These are phyloP conservation scores for Cladobotryum protrusum DNA, from an alignment of 2,329 filamentous ascomycete species.

Conservation along the genomic window DNA sequence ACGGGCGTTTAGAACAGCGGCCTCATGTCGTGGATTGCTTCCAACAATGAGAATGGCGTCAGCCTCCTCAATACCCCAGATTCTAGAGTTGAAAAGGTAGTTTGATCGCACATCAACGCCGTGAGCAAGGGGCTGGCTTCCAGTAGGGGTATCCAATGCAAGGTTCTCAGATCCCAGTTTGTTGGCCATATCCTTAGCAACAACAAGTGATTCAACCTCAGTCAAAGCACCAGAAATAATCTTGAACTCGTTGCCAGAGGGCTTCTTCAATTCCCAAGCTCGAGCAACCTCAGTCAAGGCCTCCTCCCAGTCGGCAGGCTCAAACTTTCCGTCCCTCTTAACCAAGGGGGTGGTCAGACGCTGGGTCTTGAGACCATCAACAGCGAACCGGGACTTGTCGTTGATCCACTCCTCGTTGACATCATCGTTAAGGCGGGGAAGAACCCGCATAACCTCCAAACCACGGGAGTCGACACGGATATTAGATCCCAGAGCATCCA, in stretches of 20 bases:
- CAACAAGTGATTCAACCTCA: slow-evolving; percentile 89
- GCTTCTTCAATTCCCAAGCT: slow-evolving; percentile 71
- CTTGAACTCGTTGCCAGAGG: slow-evolving; percentile 93
- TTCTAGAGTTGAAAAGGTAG: slow-evolving; percentile 94
- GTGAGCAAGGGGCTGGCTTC: slow-evolving; percentile 78
- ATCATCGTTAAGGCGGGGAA: slow-evolving; percentile 92
- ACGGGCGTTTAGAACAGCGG: slow-evolving; percentile 88
- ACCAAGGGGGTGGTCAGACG: slow-evolving; percentile 88
- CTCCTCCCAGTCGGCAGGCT: slow-evolving; percentile 92
- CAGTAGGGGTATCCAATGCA: slow-evolving; percentile 81
- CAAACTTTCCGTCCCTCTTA: slow-evolving; percentile 82
- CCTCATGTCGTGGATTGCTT: slow-evolving; percentile 92
- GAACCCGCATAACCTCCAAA: slow-evolving; percentile 89
- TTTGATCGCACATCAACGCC: slow-evolving; percentile 90
- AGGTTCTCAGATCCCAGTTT: slow-evolving; percentile 94
- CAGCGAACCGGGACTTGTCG: slow-evolving; percentile 95
- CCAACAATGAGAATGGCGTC: slow-evolving; percentile 89
- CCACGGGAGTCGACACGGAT: slow-evolving; percentile 91
- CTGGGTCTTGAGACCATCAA: slow-evolving; percentile 94
- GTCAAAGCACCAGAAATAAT: slow-evolving; percentile 83
- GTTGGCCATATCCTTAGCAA: slow-evolving; percentile 96
- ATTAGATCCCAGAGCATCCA: slow-evolving; percentile 88
- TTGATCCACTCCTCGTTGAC: slow-evolving; percentile 99
- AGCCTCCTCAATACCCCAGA: slow-evolving; percentile 88
- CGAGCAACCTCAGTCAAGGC: slow-evolving; percentile 80